phyloP scores from a whole-genome alignment of 1,284 basidiomycete species.

The Kalmanozyma brasiliensis region DNA sequence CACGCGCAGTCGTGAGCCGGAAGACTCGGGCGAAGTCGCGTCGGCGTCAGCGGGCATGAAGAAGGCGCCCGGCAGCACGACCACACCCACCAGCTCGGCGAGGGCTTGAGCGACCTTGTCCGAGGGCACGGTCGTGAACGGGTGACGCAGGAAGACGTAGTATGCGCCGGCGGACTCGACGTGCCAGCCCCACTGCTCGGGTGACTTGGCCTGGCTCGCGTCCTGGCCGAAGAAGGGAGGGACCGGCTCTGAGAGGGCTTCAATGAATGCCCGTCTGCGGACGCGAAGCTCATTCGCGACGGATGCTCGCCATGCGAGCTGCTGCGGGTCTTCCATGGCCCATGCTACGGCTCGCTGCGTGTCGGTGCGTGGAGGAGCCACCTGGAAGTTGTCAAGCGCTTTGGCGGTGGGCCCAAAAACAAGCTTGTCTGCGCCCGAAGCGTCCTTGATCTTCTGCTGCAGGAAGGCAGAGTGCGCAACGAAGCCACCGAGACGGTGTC shows the following conservation, averaged over 20 bases:
- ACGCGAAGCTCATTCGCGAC: constrained; percentile 72
- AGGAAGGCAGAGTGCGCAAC: constrained; percentile 76
- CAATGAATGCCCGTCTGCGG: constrained; percentile 75
- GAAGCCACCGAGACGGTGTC: constrained; percentile 82
- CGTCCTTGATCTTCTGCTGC: constrained; percentile 19
- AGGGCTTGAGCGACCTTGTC: constrained; percentile 51
- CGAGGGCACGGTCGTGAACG: constrained; percentile 33
- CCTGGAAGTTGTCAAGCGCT: constrained; percentile 78
- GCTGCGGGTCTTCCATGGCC: constrained; percentile 46
- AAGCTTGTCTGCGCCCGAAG: constrained; percentile 59
- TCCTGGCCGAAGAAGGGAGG: constrained; percentile 23
- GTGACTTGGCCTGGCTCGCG: constrained; percentile 18
- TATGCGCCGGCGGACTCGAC: constrained; percentile 65
- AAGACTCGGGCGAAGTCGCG: background rate
- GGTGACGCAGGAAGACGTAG: constrained; percentile 65
- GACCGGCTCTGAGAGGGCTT: constrained; percentile 65
- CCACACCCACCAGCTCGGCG: constrained; percentile 54
- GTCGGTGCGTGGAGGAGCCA: constrained; percentile 47
- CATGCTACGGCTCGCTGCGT: constrained; percentile 55
- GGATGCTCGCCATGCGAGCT: constrained; percentile 70
- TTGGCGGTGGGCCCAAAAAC: constrained; percentile 71
- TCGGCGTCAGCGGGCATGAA: constrained; percentile 31
- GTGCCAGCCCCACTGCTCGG: constrained; percentile 61
- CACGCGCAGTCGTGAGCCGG: constrained; percentile 32
- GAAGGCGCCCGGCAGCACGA: constrained; percentile 50